A percentile compares a stretch with the other conserved stretches of the same genome.
Conservation (phyloP, 139 green algal genomes). For the Closterium sp. region DNA sequence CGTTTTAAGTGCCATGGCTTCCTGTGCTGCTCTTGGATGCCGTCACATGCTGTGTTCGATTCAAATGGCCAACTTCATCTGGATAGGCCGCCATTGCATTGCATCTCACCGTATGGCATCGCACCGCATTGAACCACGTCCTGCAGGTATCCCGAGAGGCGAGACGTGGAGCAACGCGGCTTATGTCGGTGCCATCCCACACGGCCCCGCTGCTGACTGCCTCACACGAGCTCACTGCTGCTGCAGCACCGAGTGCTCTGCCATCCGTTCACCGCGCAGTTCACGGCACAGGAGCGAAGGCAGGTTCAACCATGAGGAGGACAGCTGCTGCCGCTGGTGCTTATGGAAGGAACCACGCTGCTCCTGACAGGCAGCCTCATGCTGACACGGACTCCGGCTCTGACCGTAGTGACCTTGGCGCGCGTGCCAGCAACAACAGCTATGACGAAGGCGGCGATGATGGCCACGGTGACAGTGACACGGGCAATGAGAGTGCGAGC, state of each 20-base stretch:
- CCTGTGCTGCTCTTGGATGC: not conserved
- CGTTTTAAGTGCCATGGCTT: not conserved
- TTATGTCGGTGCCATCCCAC: too few relatives aligned
- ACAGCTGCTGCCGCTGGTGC: not conserved
- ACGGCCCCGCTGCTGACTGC: too few relatives aligned
- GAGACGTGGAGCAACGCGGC: too few relatives aligned
- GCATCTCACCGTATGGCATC: not conserved
- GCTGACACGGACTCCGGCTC: not conserved
- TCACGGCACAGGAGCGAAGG: not conserved
- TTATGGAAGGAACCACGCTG: not conserved
- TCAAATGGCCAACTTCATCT: not conserved
- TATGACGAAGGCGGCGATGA: not conserved
- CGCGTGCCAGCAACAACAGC: too few relatives aligned
- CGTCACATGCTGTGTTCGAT: not conserved
- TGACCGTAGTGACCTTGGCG: not conserved
- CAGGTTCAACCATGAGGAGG: not conserved
- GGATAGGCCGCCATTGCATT: not conserved
- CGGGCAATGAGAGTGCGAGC: not conserved
- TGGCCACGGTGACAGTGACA: not conserved
- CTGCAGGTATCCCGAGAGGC: too few relatives aligned
- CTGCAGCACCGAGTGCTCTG: too few relatives aligned
- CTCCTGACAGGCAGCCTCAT: not conserved
- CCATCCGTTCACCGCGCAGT: too few relatives aligned
- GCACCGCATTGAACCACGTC: too few relatives aligned
- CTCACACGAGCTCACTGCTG: too few relatives aligned